Evolutionary conservation across 306 rosid species (phyloP).

Genomic region (Medicago ruthenica): DNA sequence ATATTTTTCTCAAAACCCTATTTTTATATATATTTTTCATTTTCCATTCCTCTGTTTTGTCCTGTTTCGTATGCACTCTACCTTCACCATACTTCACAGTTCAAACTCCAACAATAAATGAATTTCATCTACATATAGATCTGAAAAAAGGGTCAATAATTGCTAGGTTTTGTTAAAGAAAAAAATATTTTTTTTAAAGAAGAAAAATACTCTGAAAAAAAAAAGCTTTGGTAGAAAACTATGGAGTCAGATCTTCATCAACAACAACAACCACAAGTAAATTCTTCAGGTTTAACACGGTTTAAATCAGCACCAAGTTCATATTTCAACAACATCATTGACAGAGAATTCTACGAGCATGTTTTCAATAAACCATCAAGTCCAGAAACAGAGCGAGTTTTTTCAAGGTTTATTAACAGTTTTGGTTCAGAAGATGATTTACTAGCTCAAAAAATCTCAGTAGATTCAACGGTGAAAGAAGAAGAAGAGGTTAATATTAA

Average conservation of each 20-base stretch:
- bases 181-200: background rate
- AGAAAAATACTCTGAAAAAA: conserved; percentile 22
- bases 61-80: conserved; percentile 34
- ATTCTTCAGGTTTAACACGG: conserved; percentile 71
- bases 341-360: conserved; percentile 71
- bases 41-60: background rate
- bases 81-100: conserved; percentile 22
- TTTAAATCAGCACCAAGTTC: conserved; percentile 91
- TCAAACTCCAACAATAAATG: background rate
- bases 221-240: background rate
- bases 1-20: no score
- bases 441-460: conserved; percentile 33
- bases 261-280: conserved; percentile 56
- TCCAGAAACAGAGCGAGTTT: conserved; percentile 81
- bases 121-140: conserved; percentile 33
- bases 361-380: conserved; percentile 75
- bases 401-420: conserved; percentile 63
- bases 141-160: conserved; percentile 5
- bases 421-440: conserved; percentile 47
- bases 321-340: conserved; percentile 64
- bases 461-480: conserved; percentile 39
- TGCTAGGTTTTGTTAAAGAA: no score
- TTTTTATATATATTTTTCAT: background rate
- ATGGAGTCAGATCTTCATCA: conserved; percentile 81
- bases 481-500: conserved; percentile 6